A percentile compares a stretch with the other conserved stretches of the same genome.
Conservation (phyloP, 257 asterid species). For the Buddleja alternifolia region DNA sequence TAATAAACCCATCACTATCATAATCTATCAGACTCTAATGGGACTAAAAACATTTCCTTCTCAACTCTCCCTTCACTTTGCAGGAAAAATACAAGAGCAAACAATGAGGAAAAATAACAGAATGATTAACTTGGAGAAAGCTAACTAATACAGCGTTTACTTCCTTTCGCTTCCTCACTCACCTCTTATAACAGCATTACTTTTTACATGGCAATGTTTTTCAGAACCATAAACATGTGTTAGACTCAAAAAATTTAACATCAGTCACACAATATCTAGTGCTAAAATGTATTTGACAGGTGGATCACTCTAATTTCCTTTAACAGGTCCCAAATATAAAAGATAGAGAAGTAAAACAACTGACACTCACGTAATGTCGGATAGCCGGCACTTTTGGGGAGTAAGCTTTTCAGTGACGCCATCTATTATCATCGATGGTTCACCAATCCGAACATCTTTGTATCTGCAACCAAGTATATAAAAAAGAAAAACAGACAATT, state of each 20-base stretch:
- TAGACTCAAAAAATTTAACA: slow-evolving; percentile 8
- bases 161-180: slow-evolving; percentile 10
- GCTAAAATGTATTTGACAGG: slow-evolving; percentile 15
- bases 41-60: not conserved
- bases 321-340: slow-evolving; percentile 19
- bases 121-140: not conserved
- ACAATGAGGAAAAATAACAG: not conserved
- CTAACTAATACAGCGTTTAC: not conserved
- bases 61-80: not conserved
- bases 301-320: slow-evolving; percentile 7
- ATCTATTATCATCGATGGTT: slow-evolving; percentile 51
- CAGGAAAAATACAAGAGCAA: not conserved
- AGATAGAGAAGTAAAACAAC: slow-evolving; percentile 13
- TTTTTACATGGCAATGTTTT: slow-evolving; percentile 10
- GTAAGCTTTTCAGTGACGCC: slow-evolving; percentile 45
- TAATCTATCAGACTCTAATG: slow-evolving; percentile 2
- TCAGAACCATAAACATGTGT: slow-evolving; percentile 3
- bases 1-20: not conserved
- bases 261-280: not conserved
- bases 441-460: slow-evolving; percentile 68
- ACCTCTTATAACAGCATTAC: not conserved
- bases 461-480: slow-evolving; percentile 48
- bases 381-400: slow-evolving; percentile 81
- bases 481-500: not conserved
- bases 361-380: slow-evolving; percentile 73